A percentile compares a stretch with the other conserved stretches of the same genome.
Conservation (phyloP, 1,284 basidiomycete species). For the Ustilago loliicola region DNA sequence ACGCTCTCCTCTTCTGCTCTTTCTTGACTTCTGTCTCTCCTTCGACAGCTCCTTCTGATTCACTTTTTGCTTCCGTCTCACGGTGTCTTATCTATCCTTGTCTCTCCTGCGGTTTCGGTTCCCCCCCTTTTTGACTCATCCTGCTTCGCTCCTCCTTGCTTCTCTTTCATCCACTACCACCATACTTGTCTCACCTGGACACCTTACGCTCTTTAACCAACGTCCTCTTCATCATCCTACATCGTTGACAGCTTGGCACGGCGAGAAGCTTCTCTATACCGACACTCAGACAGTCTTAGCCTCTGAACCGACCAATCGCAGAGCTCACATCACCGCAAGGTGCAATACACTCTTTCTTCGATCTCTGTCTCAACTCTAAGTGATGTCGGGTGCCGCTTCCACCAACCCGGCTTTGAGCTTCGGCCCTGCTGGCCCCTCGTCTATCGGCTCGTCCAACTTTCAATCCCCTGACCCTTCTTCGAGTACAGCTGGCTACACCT, state of each 20-base stretch:
- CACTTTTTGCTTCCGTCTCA: constrained; percentile 33
- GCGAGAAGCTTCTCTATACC: neutral
- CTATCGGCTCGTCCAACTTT: constrained; percentile 28
- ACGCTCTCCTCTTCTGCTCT: constrained; percentile 2
- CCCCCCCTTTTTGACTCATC: constrained; percentile 28
- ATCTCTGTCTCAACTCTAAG: neutral
- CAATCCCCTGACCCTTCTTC: constrained; percentile 46
- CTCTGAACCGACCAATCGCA: neutral
- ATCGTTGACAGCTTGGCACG: constrained; percentile 4
- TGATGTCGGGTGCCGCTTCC: constrained; percentile 50
- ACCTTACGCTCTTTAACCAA: constrained; percentile 15
- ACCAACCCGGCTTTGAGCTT: constrained; percentile 49
- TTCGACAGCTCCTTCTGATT: constrained; percentile 28
- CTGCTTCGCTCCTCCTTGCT: constrained; percentile 21
- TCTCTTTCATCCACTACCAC: constrained; percentile 33
- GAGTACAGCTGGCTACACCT: constrained; percentile 33
- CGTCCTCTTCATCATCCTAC: constrained; percentile 11
- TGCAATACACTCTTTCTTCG: neutral
- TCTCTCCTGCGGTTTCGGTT: constrained; percentile 52
- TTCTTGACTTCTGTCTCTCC: constrained; percentile 15
- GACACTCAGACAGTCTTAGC: neutral
- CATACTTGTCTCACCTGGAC: constrained; percentile 45
- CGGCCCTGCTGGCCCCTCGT: constrained; percentile 32
- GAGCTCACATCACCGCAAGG: neutral
- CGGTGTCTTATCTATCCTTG: constrained; percentile 53